Evolutionary conservation across 2,329 filamentous ascomycete species (phyloP).

Genomic region (Diaporthe aspalathi): DNA sequence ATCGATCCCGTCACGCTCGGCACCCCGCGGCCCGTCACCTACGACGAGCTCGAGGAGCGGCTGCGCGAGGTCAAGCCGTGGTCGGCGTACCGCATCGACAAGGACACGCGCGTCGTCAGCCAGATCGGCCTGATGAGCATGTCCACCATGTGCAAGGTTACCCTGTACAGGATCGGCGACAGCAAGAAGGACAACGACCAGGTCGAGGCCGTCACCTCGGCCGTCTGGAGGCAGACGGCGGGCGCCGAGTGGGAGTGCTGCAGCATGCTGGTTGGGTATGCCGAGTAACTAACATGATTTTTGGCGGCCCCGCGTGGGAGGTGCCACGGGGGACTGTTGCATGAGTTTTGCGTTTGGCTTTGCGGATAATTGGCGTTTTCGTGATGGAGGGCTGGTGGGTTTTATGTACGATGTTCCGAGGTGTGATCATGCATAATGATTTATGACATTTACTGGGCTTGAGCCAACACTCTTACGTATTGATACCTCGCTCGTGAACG

Average conservation of each 20-base stretch:
- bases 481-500: no score
- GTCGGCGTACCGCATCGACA: slow-evolving; percentile 49
- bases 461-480: no score
- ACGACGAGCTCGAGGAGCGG: slow-evolving; percentile 47
- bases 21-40: slow-evolving; percentile 43
- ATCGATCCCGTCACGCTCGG: slow-evolving; percentile 50
- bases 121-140: slow-evolving; percentile 54
- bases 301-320: no score
- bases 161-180: slow-evolving; percentile 43
- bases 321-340: no score
- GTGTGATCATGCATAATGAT: not conserved
- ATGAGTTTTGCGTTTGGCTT: not conserved
- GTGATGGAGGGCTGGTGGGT: not conserved
- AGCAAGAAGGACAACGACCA: slow-evolving; percentile 45
- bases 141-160: slow-evolving; percentile 49
- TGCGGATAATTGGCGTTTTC: slow-evolving; percentile 7
- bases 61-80: slow-evolving; percentile 46
- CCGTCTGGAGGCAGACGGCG: slow-evolving; percentile 51
- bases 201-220: slow-evolving; percentile 46
- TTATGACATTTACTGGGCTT: no score
- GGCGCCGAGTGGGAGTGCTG: slow-evolving; percentile 51
- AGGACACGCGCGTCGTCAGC: slow-evolving; percentile 48
- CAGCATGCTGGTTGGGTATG: slow-evolving; percentile 39
- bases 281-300: slow-evolving; percentile 29
- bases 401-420: not conserved